Evolutionary conservation across 1,139 yeast species (phyloP), one percentile per base, ranked within the genome.

Genomic region (Keqinozyma sinolaborantium): DNA sequence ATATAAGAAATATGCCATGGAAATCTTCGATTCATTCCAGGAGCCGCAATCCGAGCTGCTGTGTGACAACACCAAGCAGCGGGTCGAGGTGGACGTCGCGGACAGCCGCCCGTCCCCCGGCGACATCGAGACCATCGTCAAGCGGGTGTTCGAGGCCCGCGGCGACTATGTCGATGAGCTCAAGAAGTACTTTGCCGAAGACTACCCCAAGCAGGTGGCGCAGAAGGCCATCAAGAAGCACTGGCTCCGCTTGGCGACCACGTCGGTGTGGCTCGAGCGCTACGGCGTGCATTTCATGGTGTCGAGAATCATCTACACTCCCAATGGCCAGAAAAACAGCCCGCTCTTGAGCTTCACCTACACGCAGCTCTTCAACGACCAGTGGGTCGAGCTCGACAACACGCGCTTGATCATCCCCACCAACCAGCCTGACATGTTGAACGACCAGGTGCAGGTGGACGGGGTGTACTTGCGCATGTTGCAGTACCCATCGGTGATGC

Each of bases 201-300:
- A 42, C 5, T 24, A 55, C 4, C 40, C 35, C 4, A 34, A 41
- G 14, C 57, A 53, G 32, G 23, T 55, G 4, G 35, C 43, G 25
- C 44, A 48, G 10, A 30, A 40, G 3, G 40, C 47, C 2, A 30
- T 54, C 8, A 32, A 35, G 5, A 31, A 41, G 3, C 53, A 56
- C 39, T 61, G 65, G 65, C 57, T 43, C 32, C 47, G 53, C 27
- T 44, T 59, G 30, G 61, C 64, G 5, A 64, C 63, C 1, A 48
- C 62, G 5, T 54, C 64, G 0, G 60, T 60, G 5, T 61, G 59
- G 60, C 47, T 61, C 30, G 48, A 53, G 25, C 56, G 58, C 25
- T 59, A 59, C 34, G 56, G 60, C 1, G 60, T 59, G 9, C 63
- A 59, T 41, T 47, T 49, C 29, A 51, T 59, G 59, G 50, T 59